phyloP scores from a whole-genome alignment of 306 rosid species.

The Casuarina equisetifolia region DNA sequence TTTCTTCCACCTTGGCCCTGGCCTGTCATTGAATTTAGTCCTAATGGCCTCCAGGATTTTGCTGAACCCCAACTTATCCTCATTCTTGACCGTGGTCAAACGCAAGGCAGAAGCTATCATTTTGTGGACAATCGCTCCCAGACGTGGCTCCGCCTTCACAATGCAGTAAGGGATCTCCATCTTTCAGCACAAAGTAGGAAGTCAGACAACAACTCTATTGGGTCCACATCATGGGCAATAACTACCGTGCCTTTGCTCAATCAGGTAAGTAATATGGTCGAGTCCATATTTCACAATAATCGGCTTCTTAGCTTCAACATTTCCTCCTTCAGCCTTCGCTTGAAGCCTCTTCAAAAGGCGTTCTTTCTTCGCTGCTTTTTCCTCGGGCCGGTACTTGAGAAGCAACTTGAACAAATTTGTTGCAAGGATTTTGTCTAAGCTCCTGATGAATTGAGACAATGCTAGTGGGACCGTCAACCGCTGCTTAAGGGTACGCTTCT shows the following conservation, averaged over 20 bases:
- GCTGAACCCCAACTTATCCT: constrained; percentile 73
- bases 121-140: constrained; percentile 74
- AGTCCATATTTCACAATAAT: constrained; percentile 74
- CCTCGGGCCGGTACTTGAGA: constrained; percentile 75
- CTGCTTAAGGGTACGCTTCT: constrained; percentile 66
- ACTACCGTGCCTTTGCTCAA: constrained; percentile 77
- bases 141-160: constrained; percentile 81
- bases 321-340: constrained; percentile 69
- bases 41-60: constrained; percentile 72
- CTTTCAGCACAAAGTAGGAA: constrained; percentile 74
- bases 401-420: constrained; percentile 71
- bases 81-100: constrained; percentile 78
- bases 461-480: constrained; percentile 74
- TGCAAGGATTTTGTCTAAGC: constrained; percentile 71
- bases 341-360: constrained; percentile 61
- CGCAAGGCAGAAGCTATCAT: constrained; percentile 70
- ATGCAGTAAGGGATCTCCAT: constrained; percentile 86
- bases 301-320: constrained; percentile 62
- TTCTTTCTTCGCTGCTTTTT: constrained; percentile 47
- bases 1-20: constrained; percentile 66
- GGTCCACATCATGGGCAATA: constrained; percentile 81
- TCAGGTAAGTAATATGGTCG: constrained; percentile 75
- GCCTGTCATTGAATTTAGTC: constrained; percentile 91
- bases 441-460: constrained; percentile 73
- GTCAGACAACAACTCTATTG: constrained; percentile 82